A percentile compares a stretch with the other conserved stretches of the same genome.
phyloP scores from a whole-genome alignment of 2,329 filamentous ascomycete species.

The Penicillium brasilianum region DNA sequence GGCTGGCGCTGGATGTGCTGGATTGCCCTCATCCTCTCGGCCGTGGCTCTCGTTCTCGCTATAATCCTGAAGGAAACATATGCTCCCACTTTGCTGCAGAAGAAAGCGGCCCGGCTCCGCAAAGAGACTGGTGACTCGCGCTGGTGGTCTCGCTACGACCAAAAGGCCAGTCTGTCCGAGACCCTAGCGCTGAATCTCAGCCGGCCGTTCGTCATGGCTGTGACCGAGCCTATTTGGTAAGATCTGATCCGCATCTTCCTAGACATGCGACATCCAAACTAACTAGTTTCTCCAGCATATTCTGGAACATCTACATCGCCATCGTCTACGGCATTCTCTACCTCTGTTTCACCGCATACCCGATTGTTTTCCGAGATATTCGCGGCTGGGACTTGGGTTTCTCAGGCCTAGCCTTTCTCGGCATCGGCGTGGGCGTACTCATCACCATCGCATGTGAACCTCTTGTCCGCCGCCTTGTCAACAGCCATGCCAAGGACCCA shows the following conservation, averaged over 20 bases:
- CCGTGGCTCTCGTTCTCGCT: slow-evolving; percentile 64
- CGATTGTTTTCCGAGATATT: slow-evolving; percentile 75
- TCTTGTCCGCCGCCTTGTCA: slow-evolving; percentile 76
- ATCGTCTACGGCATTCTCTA: slow-evolving; percentile 86
- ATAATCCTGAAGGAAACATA: slow-evolving; percentile 75
- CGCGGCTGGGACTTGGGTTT: slow-evolving; percentile 78
- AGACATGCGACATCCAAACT: neutral
- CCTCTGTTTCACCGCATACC: slow-evolving; percentile 88
- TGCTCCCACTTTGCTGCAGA: slow-evolving; percentile 70
- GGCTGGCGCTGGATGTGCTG: slow-evolving; percentile 91
- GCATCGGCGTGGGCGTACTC: slow-evolving; percentile 65
- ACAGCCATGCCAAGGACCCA: slow-evolving; percentile 74
- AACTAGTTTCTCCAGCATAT: slow-evolving; percentile 60
- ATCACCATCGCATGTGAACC: slow-evolving; percentile 64
- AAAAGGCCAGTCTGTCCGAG: slow-evolving; percentile 66
- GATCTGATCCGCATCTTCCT: slow-evolving; percentile 21
- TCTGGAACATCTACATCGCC: slow-evolving; percentile 73
- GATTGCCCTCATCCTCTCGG: slow-evolving; percentile 75
- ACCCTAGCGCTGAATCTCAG: slow-evolving; percentile 76
- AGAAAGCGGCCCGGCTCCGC: slow-evolving; percentile 66
- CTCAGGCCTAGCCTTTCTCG: slow-evolving; percentile 78
- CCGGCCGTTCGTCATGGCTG: slow-evolving; percentile 75
- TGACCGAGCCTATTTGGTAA: slow-evolving; percentile 84
- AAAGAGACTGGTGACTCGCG: slow-evolving; percentile 72
- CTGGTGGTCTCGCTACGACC: slow-evolving; percentile 82